phyloP scores from a whole-genome alignment of 2,329 filamentous ascomycete genomes.

The Aureobasidium sp. region DNA sequence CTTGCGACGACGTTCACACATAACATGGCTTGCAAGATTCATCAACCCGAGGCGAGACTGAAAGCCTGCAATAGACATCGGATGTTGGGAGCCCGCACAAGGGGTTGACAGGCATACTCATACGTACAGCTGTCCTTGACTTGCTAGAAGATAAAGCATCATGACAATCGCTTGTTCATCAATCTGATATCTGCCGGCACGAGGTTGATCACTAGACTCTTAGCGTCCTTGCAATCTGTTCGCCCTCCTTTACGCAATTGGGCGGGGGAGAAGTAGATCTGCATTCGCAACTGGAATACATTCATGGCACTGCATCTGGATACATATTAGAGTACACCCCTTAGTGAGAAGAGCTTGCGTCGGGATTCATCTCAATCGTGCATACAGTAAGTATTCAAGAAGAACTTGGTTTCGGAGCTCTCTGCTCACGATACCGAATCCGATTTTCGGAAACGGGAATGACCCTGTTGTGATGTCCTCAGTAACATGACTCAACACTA shows the following conservation, averaged over 20 bases:
- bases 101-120: neutral
- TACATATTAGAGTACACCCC: neutral
- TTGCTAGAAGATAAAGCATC: neutral
- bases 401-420: neutral
- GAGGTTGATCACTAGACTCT: conserved; percentile 1
- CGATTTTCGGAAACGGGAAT: neutral
- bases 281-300: neutral
- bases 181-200: neutral
- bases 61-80: neutral
- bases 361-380: neutral
- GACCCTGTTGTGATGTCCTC: neutral
- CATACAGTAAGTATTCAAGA: neutral
- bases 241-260: neutral
- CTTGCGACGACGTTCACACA: neutral
- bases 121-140: neutral
- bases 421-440: neutral
- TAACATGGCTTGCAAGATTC: neutral
- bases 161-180: neutral
- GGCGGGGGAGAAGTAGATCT: neutral
- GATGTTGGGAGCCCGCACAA: neutral
- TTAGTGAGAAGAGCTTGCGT: too few species aligned
- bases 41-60: neutral
- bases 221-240: conserved; percentile 6
- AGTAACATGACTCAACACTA: neutral
- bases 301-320: neutral